phyloP scores from a whole-genome alignment of 192 early-diverging fungal genomes.

The Backusella macrospora region DNA sequence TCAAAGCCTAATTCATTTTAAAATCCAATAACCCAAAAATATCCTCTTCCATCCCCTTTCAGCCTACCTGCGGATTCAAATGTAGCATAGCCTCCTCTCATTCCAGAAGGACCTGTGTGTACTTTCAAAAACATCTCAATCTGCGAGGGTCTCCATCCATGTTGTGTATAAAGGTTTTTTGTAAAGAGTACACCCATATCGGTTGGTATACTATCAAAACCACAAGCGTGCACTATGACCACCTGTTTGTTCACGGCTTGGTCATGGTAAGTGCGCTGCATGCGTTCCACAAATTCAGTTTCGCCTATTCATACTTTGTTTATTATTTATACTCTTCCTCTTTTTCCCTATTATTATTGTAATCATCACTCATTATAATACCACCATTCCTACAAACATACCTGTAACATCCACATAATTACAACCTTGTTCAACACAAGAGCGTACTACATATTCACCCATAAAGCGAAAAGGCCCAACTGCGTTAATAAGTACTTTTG shows the following conservation, averaged over 20 bases:
- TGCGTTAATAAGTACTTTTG: conserved; percentile 55
- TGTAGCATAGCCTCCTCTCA: conserved; percentile 62
- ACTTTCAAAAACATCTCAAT: conserved; percentile 67
- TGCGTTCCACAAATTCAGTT: conserved; percentile 68
- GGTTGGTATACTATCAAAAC: conserved; percentile 61
- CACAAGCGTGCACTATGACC: conserved; percentile 66
- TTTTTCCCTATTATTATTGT: neutral
- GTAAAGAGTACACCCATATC: conserved; percentile 66
- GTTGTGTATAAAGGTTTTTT: conserved; percentile 51
- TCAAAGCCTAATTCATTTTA: no score
- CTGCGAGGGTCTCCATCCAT: conserved; percentile 45
- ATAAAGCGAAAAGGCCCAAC: conserved; percentile 70
- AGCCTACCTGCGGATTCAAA: conserved; percentile 61
- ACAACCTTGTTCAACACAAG: conserved; percentile 56
- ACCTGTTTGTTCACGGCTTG: conserved; percentile 50
- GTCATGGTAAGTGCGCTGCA: conserved; percentile 58
- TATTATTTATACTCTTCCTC: neutral
- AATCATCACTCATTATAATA: neutral
- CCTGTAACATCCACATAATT: conserved; percentile 64
- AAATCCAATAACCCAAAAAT: no score
- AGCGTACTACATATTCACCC: conserved; percentile 63
- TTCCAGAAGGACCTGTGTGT: conserved; percentile 49
- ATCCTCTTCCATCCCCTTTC: no score
- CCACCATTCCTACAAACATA: neutral
- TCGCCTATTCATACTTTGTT: conserved; percentile 43